Evolutionary conservation across 2,329 filamentous ascomycete genomes (phyloP), one percentile per base, ranked within the genome.

Genomic region (Chaetomium strumarium): DNA sequence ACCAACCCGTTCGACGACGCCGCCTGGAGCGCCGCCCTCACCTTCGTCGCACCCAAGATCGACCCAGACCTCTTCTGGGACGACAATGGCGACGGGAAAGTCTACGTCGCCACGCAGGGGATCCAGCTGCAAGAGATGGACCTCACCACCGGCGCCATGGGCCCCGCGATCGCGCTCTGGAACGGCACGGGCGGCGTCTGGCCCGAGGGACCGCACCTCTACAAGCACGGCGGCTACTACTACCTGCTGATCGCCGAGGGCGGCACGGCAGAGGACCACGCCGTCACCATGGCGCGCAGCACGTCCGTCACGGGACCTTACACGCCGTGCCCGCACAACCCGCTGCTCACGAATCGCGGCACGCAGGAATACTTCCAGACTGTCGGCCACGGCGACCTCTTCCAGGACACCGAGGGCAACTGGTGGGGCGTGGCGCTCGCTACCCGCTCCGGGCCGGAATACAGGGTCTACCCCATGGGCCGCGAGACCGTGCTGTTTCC

Each of bases 171-270:
- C 12, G 60, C 55, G 16, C 51, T 77, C 31, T 75, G 75, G 64
- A 73, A 73, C 24, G 77, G 76, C 2, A 74, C 69, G 1, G 71
- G 72, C 0, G 70, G 63, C 46, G 49, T 69, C 56, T 59, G 72
- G 62, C 60, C 79, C 11, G 80, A 83, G 60, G 80, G 75, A 0
- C 78, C 80, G 4, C 80, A 83, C 60, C 62, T 83, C 2, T 81
- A 81, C 63, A 78, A 77, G 65, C 72, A 74, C 37, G 75, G 75
- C 34, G 76, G 74, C 8, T 79, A 72, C 69, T 83, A 81, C 58
- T 82, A 83, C 58, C 71, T 83, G 8, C 65, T 82, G 10, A 80
- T 76, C 0, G 79, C 79, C 3, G 79, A 82, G 60, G 79, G 78
- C 17, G 80, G 80, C 8, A 83, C 80, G 0, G 80, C 75, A 11